phyloP scores from a whole-genome alignment of 768 basidiomycete species.

The Pholiota molesta region DNA sequence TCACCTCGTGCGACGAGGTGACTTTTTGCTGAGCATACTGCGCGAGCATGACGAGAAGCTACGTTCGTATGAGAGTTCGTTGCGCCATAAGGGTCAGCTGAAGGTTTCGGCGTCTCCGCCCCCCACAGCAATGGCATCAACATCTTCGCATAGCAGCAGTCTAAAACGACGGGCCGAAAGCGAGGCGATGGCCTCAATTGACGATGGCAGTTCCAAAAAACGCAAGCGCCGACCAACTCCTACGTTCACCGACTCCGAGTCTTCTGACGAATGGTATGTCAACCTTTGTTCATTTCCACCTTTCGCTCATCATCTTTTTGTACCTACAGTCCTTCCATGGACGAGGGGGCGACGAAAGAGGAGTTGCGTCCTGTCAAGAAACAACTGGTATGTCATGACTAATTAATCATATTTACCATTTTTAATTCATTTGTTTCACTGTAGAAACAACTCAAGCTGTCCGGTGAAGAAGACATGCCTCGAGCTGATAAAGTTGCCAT shows the following conservation, averaged over 20 bases:
- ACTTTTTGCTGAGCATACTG: constrained; percentile 85
- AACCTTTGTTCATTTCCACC: neutral
- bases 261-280: constrained; percentile 87
- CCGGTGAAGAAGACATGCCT: constrained; percentile 91
- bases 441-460: constrained; percentile 93
- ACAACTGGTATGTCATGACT: constrained; percentile 67
- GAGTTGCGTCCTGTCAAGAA: constrained; percentile 96
- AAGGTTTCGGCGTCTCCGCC: constrained; percentile 79
- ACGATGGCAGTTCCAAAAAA: constrained; percentile 69
- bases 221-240: constrained; percentile 95
- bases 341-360: constrained; percentile 90
- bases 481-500: constrained; percentile 96
- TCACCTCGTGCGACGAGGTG: constrained; percentile 95
- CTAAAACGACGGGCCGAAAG: constrained; percentile 83
- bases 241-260: constrained; percentile 93
- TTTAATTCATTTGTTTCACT: constrained; percentile 14
- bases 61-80: constrained; percentile 82
- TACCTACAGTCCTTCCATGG: constrained; percentile 84
- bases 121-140: constrained; percentile 69
- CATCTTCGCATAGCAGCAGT: constrained; percentile 61
- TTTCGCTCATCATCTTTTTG: constrained; percentile 8
- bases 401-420: neutral
- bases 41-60: constrained; percentile 91
- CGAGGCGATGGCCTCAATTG: constrained; percentile 81
- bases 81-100: constrained; percentile 69